Evolutionary conservation across 2,329 filamentous ascomycete species (phyloP), one percentile per base, ranked within the genome.

Genomic region (Ceratocystis variospora): DNA sequence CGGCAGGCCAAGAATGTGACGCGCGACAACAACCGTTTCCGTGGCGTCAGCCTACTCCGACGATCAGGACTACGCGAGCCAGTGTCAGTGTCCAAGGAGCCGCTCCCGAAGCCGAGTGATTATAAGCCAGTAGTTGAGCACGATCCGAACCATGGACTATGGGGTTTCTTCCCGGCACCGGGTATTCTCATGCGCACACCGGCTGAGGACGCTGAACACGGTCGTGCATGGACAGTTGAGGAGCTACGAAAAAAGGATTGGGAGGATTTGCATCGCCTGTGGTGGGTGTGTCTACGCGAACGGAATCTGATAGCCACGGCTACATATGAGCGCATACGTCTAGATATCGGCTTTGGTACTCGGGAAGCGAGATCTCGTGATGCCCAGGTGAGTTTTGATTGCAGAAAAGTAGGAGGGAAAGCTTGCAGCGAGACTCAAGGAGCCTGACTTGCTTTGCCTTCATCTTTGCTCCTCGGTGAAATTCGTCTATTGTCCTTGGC

Each of bases 221-320:
- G 94, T 17, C 84, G 94, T 65, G 79, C 85, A 33, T 99, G 94
- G 94, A 85, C 82, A 10, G 85, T 89, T 6, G 84, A 90, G 76
- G 94, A 99, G 78, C 80, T 99, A 72, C 83, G 92, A 69, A 81
- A 83, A 69, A 96, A 96, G 78, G 90, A 87, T 69, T 99, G 91
- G 89, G 90, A 96, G 69, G 92, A 97, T 75, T 78, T 99, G 71
- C 92, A 97, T 76, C 80, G 81, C 69, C 80, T 99, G 73, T 99
- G 93, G 91, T 99, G 92, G 90, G 83, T 91, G 66, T 97, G 94
- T 74, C 83, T 88, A 68, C 91, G 89, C 78, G 94, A 99, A 78
- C 81, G 89, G 72, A 99, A 99, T 77, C 84, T 89, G 71, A 84
- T 97, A 71, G 81, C 85, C n/a, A 97, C 95, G 37, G 86, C 87